A percentile compares a stretch with the other conserved stretches of the same genome.
phyloP scores from a whole-genome alignment of 768 basidiomycete species.

The Tylopilus subfusipes region DNA sequence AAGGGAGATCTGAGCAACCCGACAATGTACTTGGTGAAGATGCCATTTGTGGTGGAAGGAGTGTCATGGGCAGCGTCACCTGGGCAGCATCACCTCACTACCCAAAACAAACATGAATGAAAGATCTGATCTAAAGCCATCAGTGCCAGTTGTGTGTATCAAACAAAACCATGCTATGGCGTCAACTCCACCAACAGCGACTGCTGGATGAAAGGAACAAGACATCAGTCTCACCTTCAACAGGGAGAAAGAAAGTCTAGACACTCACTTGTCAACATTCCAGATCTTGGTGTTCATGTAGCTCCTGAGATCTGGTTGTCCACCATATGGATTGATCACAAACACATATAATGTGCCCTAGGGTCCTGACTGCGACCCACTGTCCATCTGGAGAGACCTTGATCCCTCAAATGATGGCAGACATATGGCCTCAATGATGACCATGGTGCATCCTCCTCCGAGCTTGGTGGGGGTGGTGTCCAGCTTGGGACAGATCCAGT shows the following conservation, averaged over 20 bases:
- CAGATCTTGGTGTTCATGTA: slow-evolving; percentile 56
- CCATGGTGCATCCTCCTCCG: slow-evolving; percentile 38
- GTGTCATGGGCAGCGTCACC: slow-evolving; percentile 36
- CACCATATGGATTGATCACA: slow-evolving; percentile 73
- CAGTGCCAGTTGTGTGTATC: slow-evolving; percentile 26
- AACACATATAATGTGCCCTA: slow-evolving; percentile 69
- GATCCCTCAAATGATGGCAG: slow-evolving; percentile 55
- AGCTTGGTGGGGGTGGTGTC: not conserved
- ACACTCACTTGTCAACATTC: slow-evolving; percentile 48
- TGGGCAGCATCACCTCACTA: too few relatives aligned
- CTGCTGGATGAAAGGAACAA: slow-evolving; percentile 35
- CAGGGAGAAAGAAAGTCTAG: not conserved
- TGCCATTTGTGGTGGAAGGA: slow-evolving; percentile 31
- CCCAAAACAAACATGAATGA: slow-evolving; percentile 53
- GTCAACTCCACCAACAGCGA: slow-evolving; percentile 50
- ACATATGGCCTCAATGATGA: slow-evolving; percentile 65
- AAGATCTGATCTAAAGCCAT: slow-evolving; percentile 38
- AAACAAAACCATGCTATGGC: slow-evolving; percentile 56
- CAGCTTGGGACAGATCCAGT: slow-evolving; percentile 1
- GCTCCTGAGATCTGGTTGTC: slow-evolving; percentile 57
- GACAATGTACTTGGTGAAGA: slow-evolving; percentile 29
- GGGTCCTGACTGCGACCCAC: slow-evolving; percentile 68
- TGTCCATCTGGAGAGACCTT: slow-evolving; percentile 47
- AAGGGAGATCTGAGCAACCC: slow-evolving; percentile 27
- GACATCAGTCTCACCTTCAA: not conserved